Evolutionary conservation across 2,329 filamentous ascomycete species (phyloP), one percentile per base, ranked within the genome.

Genomic region (Alternaria atra): DNA sequence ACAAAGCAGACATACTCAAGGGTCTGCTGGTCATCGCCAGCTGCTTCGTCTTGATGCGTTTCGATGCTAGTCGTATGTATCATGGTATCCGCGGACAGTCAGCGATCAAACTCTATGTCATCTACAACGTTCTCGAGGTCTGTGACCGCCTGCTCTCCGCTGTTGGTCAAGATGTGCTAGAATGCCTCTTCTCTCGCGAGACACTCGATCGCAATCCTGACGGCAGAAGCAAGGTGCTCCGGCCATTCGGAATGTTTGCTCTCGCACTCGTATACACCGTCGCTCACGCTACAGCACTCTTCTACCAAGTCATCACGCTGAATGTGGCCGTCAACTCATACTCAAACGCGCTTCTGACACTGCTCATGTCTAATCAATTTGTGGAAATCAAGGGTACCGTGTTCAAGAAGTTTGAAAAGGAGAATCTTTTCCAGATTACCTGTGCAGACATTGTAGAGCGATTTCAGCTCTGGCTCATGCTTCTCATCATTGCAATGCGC

Each of bases 241-340:
- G 95, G 4, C 95, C 95, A 0, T 87, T 97, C 53, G 94, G 91
- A 79, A 93, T 99, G 86, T 99, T 99, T 71, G 68, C 94, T 6
- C 86, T 98, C 17, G 91, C 94, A 0, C 84, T 99, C 25, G 84
- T 86, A 0, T 99, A 99, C 81, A 97, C 94, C 58, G 90, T 96
- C 44, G 83, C 91, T 4, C 95, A 99, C 77, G 90, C 94, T 0
- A 89, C 93, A 0, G 90, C 93, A 0, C 84, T 99, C 0, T 98
- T 99, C 79, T 98, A 97, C 77, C 95, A 99, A 74, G 94, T 98
- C 68, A 97, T 99, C 70, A 97, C 95, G 0, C 86, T 99, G 55
- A 99, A 99, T 66, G 96, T 99, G 4, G 95, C 95, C 0, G 94
- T 99, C 70, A 99, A 99, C 79, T 97, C 94, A 0, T 99, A 99